Evolutionary conservation across 805 yeast species (phyloP).

Genomic region (Ogataea nitratoaversa): DNA sequence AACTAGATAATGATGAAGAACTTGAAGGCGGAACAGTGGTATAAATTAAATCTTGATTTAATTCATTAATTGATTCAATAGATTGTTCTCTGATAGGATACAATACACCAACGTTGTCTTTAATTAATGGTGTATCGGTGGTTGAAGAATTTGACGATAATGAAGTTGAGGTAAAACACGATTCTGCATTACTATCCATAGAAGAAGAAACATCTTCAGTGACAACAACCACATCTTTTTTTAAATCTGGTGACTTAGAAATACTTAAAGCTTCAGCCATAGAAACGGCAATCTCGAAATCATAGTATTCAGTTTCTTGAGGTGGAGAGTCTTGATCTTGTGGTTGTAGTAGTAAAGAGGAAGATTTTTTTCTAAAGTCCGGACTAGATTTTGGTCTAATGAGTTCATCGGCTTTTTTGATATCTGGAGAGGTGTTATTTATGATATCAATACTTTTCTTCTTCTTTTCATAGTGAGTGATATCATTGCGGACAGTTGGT

Average conservation of each 20-base stretch:
- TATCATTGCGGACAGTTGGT: background rate
- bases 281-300: slow-evolving; percentile 42
- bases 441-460: background rate
- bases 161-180: slow-evolving; percentile 29
- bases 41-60: background rate
- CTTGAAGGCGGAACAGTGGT: background rate
- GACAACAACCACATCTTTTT: slow-evolving; percentile 1
- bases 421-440: background rate
- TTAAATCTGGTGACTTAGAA: slow-evolving; percentile 12
- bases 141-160: slow-evolving; percentile 27
- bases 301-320: slow-evolving; percentile 15
- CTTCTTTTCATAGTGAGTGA: background rate
- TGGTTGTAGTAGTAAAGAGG: slow-evolving; percentile 1
- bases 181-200: slow-evolving; percentile 38
- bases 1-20: background rate
- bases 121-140: slow-evolving; percentile 21
- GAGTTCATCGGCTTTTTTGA: background rate
- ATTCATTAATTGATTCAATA: slow-evolving; percentile 27
- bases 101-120: slow-evolving; percentile 12
- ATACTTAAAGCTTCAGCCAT: slow-evolving; percentile 37
- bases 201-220: slow-evolving; percentile 32
- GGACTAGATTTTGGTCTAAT: background rate
- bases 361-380: background rate
- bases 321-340: slow-evolving; percentile 4
- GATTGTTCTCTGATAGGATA: slow-evolving; percentile 33